A percentile compares a stretch with the other conserved stretches of the same genome.
These are phyloP conservation scores for Didymella sp. DNA, from an alignment of 2,329 filamentous ascomycete genomes.

Conservation along the genomic window DNA sequence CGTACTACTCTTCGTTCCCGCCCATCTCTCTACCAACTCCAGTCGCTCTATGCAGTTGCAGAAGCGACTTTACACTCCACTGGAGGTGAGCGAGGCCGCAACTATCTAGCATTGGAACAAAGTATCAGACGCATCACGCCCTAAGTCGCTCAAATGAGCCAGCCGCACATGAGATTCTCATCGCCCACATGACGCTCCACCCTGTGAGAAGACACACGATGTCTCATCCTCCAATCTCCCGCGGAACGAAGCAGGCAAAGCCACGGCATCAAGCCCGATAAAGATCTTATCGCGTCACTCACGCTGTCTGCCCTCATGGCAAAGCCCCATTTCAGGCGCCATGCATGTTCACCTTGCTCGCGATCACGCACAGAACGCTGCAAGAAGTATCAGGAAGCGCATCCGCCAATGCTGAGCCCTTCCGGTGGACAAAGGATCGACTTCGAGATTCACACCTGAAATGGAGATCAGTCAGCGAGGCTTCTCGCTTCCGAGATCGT, in stretches of 20 bases:
- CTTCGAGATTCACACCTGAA: background rate
- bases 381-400: background rate
- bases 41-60: background rate
- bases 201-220: conserved; percentile 17
- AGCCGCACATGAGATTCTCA: conserved; percentile 21
- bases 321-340: background rate
- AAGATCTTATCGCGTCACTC: background rate
- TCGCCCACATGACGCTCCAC: conserved; percentile 4
- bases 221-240: conserved; percentile 33
- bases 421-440: background rate
- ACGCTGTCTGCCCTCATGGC: background rate
- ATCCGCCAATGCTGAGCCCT: background rate
- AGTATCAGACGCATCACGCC: background rate
- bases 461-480: conserved; percentile 12
- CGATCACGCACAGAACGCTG: background rate
- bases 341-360: background rate
- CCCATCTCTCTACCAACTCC: conserved; percentile 4
- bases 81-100: conserved; percentile 16
- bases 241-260: background rate
- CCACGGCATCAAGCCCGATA: background rate
- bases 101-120: background rate
- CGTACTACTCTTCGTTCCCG: background rate
- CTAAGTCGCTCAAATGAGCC: conserved; percentile 5
- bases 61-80: background rate
- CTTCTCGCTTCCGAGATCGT: conserved; percentile 25